Percentiles rank a stretch among this genome's conserved stretches.
These are phyloP conservation scores for Cucumis cinereus DNA, from an alignment of 306 rosid genomes.

Conservation along the genomic window DNA sequence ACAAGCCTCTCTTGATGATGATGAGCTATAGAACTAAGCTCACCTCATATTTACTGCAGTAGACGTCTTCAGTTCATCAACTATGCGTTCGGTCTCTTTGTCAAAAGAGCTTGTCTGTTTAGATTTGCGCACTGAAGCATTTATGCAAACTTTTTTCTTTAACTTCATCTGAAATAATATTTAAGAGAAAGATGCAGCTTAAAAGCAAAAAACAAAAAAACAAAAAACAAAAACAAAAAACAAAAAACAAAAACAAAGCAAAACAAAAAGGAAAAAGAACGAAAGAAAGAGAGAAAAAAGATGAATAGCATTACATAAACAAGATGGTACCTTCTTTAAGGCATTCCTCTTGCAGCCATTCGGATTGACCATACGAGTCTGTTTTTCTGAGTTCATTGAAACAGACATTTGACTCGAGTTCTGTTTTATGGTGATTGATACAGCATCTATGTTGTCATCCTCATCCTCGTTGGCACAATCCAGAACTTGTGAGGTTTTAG, in stretches of 20 bases:
- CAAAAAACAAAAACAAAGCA: neutral
- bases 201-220: neutral
- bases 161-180: neutral
- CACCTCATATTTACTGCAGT: neutral
- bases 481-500: neutral
- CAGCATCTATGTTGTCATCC: neutral
- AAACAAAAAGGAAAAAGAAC: neutral
- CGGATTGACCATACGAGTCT: neutral
- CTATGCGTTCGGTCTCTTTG: neutral
- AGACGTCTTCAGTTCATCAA: neutral
- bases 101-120: neutral
- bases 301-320: neutral
- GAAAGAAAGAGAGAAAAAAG: neutral
- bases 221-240: neutral
- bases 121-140: neutral
- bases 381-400: neutral
- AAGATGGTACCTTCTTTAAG: conserved; percentile 1
- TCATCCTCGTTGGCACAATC: neutral
- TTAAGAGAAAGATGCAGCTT: neutral
- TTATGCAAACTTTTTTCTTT: neutral
- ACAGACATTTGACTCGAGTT: neutral
- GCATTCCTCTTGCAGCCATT: neutral
- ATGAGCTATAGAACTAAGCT: neutral
- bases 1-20: neutral
- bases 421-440: neutral